A percentile compares a stretch with the other conserved stretches of the same genome.
Evolutionary conservation across 306 rosid genomes (phyloP).

Genomic region (Delonix regia): DNA sequence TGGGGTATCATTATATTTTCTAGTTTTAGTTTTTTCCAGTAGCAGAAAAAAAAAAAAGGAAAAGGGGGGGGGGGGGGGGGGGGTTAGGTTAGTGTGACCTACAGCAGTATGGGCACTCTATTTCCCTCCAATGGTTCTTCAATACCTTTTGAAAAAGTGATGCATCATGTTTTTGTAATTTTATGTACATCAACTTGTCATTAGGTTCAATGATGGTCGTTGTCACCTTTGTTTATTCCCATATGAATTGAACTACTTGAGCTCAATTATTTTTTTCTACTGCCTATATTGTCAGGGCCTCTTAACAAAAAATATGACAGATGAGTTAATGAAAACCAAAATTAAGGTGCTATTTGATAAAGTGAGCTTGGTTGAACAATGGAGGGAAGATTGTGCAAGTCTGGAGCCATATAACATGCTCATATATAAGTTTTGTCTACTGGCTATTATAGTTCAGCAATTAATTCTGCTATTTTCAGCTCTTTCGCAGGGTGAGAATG

Average conservation of each 20-base stretch:
- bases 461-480: conserved; percentile 56
- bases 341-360: not conserved
- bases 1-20: not conserved
- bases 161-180: not conserved
- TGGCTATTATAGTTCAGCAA: conserved; percentile 25
- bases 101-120: not conserved
- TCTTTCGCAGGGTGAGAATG: conserved; percentile 77
- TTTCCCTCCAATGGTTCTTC: not conserved
- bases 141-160: not conserved
- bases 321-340: conserved; percentile 21
- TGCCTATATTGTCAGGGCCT: not conserved
- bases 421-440: not conserved
- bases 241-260: not conserved
- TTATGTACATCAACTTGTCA: not conserved
- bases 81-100: not conserved
- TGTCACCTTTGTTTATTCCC: not conserved
- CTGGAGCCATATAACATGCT: conserved; percentile 14
- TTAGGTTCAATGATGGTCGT: conserved; percentile 5
- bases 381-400: conserved; percentile 22
- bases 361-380: not conserved
- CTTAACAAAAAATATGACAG: not conserved
- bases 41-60: too few species aligned
- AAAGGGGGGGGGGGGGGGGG: too few species aligned
- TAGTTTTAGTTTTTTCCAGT: not conserved
- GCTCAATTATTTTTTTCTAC: not conserved